Base-by-base conservation (phyloP, 805 yeast species). In the Kluyveromyces siamensis region DNA sequence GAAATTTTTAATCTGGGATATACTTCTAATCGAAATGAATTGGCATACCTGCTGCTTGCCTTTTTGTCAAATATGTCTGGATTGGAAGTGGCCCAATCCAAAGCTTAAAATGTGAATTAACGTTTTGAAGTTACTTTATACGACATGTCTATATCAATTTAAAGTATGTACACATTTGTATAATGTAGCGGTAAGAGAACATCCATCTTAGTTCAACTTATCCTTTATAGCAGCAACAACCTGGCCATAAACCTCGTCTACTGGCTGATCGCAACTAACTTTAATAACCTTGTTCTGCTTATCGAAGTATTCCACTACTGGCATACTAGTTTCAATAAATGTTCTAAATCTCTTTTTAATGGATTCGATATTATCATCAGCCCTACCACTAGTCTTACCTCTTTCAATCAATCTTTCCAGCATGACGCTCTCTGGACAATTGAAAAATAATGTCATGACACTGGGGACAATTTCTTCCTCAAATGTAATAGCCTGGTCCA, bases 401-500 rank as follows among this genome's bases (percentile, higher is more conserved):
- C 99, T 80, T 67, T 88, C 86, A 51, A 91, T 71, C 53, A 91
- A 75, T 65, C 99, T 81, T 55, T 77, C 70, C 55, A 89, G 73
- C 97, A 91, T 90, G 48, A 87, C 85, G 39, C 70, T 62, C 66
- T 85, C 93, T 1, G 91, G 87, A 65, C 95, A 86, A 55, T 85
- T 89, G 60, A 86, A 86, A 68, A 83, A 86, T 40, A 86, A 71
- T 1, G 86, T 80, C 67, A 84, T 78, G 25, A 80, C 72, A 53
- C 87, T 83, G 66, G 75, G 83, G 59, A 81, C 93, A 58, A 81
- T 74, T 62, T 79, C 72, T 38, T 84, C 80, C 70, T 91, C 98
- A 65, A 91, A 91, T n/a, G 91, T 85, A 39, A 84, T 51, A 0
- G 98, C 98, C 72, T 91, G 99, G 69, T 93, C 98, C 97, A 93